A percentile compares a stretch with the other conserved stretches of the same genome.
These are phyloP conservation scores for Austroboletus eburneus DNA, from an alignment of 768 basidiomycete species.

Conservation along the genomic window DNA sequence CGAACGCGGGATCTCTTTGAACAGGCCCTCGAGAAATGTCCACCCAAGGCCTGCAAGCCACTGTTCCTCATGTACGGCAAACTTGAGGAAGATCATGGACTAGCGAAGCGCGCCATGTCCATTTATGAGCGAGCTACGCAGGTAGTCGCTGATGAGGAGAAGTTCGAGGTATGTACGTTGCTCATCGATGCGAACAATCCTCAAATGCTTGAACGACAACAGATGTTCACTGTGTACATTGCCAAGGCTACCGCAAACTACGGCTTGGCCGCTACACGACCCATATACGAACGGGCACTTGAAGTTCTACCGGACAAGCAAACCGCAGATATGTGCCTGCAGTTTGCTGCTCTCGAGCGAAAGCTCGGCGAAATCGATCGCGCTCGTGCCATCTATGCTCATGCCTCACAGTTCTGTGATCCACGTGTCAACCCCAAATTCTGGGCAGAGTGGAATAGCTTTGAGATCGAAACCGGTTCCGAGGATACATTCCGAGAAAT, in stretches of 20 bases:
- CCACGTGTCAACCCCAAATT: slow-evolving; percentile 88
- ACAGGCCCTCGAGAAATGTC: slow-evolving; percentile 95
- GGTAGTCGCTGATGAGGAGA: slow-evolving; percentile 84
- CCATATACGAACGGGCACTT: slow-evolving; percentile 93
- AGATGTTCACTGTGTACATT: slow-evolving; percentile 98
- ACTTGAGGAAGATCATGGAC: slow-evolving; percentile 90
- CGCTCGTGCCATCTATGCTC: slow-evolving; percentile 93
- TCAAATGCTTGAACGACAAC: slow-evolving; percentile 7
- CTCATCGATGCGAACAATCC: neutral
- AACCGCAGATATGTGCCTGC: slow-evolving; percentile 96
- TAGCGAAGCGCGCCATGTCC: slow-evolving; percentile 94
- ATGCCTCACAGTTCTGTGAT: slow-evolving; percentile 98
- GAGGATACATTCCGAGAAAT: slow-evolving; percentile 98
- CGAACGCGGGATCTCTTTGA: slow-evolving; percentile 97
- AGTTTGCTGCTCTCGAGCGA: slow-evolving; percentile 92
- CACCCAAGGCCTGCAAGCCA: slow-evolving; percentile 90
- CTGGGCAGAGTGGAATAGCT: slow-evolving; percentile 96
- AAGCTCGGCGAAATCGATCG: slow-evolving; percentile 99
- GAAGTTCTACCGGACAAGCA: slow-evolving; percentile 91
- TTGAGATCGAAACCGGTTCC: slow-evolving; percentile 97
- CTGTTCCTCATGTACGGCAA: slow-evolving; percentile 96
- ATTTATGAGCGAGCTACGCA: slow-evolving; percentile 92
- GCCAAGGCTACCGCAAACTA: slow-evolving; percentile 96
- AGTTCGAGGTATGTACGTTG: slow-evolving; percentile 72
- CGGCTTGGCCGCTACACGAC: slow-evolving; percentile 91